Base-by-base conservation (phyloP, 2,329 filamentous ascomycete species). In the Elsinoe perseae region DNA sequence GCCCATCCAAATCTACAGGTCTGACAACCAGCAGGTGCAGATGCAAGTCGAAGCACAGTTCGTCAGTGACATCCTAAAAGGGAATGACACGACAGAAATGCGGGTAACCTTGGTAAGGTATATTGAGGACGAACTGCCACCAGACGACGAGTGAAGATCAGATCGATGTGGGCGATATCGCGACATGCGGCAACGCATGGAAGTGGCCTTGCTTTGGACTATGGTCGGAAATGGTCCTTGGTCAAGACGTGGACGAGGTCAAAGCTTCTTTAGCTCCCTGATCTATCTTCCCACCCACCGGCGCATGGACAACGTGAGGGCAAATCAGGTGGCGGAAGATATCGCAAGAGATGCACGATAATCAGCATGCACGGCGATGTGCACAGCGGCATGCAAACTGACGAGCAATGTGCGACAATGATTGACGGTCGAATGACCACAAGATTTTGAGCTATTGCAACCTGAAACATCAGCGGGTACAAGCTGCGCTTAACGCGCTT, bases 41-140 rank as follows among this genome's bases (percentile, higher is more conserved):
- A 95, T 97, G 89, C 93, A 97, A 72, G 90, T 97, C 3, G 92
- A 98, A 69, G 89, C 89, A 46, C 91, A 95, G 68, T 98, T 97
- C 69, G 87, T 95, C 66, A 96, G 89, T 70, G 93, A 98, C 70
- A 81, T 95, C 28, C 77, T 98, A 59, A 83, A 90, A 57, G 93
- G 93, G 2, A 92, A 96, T 66, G 93, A 98, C 69, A 92, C 88
- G 16, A 98, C 93, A 1, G 93, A 98, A 77, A 96, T 98, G 88
- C 81, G 92, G 66, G 86, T 98, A 66, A 89, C 89, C 25, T 74
- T 98, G 65, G 82, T 97, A 65, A 82, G 92, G 64, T 96, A 95
- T 69, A 95, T 98, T 64, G 93, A 98, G 68, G 93, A 98, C 68
- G 93, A 98, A 73, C 83, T 98, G 75, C 93, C 93, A 20, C 90